A percentile compares a stretch with the other conserved stretches of the same genome.
Evolutionary conservation across 1,139 yeast species (phyloP).

Genomic region (Candida tropicalis): DNA sequence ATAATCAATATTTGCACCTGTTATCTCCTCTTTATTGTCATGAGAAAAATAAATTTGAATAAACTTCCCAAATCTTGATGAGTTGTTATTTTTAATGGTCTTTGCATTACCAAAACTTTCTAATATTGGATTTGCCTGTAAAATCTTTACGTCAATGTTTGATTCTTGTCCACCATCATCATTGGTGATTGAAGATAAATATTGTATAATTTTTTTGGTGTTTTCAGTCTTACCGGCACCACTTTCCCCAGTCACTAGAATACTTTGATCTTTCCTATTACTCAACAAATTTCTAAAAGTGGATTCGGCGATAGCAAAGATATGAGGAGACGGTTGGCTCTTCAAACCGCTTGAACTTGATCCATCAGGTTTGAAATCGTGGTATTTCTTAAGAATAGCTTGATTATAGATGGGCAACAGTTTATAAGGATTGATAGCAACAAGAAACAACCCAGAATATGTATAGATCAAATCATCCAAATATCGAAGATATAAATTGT

Average conservation of each 20-base stretch:
- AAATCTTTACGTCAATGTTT: slow-evolving; percentile 76
- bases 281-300: slow-evolving; percentile 78
- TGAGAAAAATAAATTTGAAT: slow-evolving; percentile 77
- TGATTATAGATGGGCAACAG: slow-evolving; percentile 72
- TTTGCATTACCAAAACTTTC: slow-evolving; percentile 98
- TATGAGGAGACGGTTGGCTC: slow-evolving; percentile 66
- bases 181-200: slow-evolving; percentile 73
- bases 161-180: slow-evolving; percentile 5
- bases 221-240: slow-evolving; percentile 99
- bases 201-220: slow-evolving; percentile 94
- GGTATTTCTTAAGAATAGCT: slow-evolving; percentile 58
- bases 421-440: slow-evolving; percentile 93
- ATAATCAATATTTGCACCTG: slow-evolving; percentile 94
- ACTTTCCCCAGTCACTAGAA: slow-evolving; percentile 95
- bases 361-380: slow-evolving; percentile 19
- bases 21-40: slow-evolving; percentile 47
- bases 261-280: slow-evolving; percentile 79
- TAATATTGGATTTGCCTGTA: slow-evolving; percentile 92
- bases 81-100: slow-evolving; percentile 90
- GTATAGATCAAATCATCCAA: slow-evolving; percentile 76
- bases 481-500: slow-evolving; percentile 79
- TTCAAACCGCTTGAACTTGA: background rate
- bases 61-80: slow-evolving; percentile 96
- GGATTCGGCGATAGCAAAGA: slow-evolving; percentile 86
- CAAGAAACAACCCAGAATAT: slow-evolving; percentile 83